These are phyloP conservation scores for Purpureocillium takamizusanense DNA, from an alignment of 2,329 filamentous ascomycete genomes.

Conservation along the genomic window DNA sequence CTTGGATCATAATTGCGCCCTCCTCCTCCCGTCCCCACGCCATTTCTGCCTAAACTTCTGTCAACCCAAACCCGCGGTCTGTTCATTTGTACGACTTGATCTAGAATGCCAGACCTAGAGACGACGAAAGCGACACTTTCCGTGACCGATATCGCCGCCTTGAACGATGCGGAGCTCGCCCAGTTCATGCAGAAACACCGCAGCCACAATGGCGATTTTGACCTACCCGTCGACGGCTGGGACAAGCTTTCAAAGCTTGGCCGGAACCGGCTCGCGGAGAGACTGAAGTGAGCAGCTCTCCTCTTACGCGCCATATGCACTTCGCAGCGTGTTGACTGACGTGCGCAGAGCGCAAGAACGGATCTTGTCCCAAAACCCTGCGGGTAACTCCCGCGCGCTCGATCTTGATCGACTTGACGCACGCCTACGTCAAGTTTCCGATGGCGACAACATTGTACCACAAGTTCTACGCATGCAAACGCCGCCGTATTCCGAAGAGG, in stretches of 20 bases:
- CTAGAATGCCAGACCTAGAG: not conserved
- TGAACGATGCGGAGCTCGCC: slow-evolving; percentile 10
- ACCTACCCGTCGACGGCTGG: slow-evolving; percentile 9
- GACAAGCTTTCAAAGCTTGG: slow-evolving; percentile 7
- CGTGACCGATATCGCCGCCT: slow-evolving; percentile 4
- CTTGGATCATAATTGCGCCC: too few relatives aligned
- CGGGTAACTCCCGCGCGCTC: slow-evolving; percentile 6
- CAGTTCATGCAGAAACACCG: slow-evolving; percentile 10
- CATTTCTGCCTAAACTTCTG: too few relatives aligned
- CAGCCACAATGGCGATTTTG: slow-evolving; percentile 6
- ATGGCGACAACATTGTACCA: not conserved
- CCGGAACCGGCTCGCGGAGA: slow-evolving; percentile 8
- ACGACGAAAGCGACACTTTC: not conserved
- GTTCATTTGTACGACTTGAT: too few relatives aligned
- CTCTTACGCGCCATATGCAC: not conserved
- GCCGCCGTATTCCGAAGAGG: not conserved
- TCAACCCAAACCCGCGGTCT: too few relatives aligned
- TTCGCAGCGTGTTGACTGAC: slow-evolving; percentile 1
- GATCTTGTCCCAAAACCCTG: not conserved
- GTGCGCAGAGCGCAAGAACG: slow-evolving; percentile 1
- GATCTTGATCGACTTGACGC: slow-evolving; percentile 11
- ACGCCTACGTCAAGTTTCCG: slow-evolving; percentile 7
- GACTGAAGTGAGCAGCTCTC: slow-evolving; percentile 7
- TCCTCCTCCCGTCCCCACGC: too few relatives aligned
- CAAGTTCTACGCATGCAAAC: not conserved